A percentile compares a stretch with the other conserved stretches of the same genome.
phyloP scores from a whole-genome alignment of 2,329 filamentous ascomycete species.

The Xylaria sp. region DNA sequence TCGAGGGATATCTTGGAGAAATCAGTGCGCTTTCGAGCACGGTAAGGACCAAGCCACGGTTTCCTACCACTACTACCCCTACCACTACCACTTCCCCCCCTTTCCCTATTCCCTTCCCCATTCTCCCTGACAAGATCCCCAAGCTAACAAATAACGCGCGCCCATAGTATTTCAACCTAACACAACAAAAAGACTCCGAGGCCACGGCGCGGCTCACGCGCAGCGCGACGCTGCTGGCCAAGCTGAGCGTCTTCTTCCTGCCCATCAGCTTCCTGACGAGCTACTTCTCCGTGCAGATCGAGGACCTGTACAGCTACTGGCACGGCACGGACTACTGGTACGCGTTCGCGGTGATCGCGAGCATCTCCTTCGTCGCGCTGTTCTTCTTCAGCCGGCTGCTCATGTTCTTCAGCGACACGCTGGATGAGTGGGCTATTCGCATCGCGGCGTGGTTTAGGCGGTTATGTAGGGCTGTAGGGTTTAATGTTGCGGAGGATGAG shows the following conservation, averaged over 20 bases:
- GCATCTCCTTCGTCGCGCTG: slow-evolving; percentile 67
- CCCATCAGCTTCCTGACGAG: slow-evolving; percentile 79
- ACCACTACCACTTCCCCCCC: background rate
- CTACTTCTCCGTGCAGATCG: slow-evolving; percentile 77
- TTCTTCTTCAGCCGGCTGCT: slow-evolving; percentile 63
- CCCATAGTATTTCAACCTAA: slow-evolving; percentile 81
- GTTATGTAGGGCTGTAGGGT: slow-evolving; percentile 30
- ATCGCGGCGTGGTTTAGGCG: slow-evolving; percentile 39
- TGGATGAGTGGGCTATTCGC: slow-evolving; percentile 53
- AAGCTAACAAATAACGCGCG: slow-evolving; percentile 16
- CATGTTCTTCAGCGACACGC: slow-evolving; percentile 58
- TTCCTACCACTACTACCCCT: background rate
- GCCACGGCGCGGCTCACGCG: slow-evolving; percentile 77
- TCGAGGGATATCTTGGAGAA: slow-evolving; percentile 72
- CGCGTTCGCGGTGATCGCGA: slow-evolving; percentile 71
- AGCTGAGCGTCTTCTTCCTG: slow-evolving; percentile 79
- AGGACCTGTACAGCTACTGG: slow-evolving; percentile 66
- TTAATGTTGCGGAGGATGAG: slow-evolving; percentile 29
- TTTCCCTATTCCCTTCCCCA: background rate
- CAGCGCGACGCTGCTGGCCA: slow-evolving; percentile 77
- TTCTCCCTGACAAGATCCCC: no score
- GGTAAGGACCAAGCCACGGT: slow-evolving; percentile 56
- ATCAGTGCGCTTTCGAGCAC: slow-evolving; percentile 77
- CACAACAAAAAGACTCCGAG: slow-evolving; percentile 78
- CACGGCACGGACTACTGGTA: slow-evolving; percentile 74